Base-by-base conservation (phyloP, 2,329 filamentous ascomycete species). In the Pseudocercospora eumusae region DNA sequence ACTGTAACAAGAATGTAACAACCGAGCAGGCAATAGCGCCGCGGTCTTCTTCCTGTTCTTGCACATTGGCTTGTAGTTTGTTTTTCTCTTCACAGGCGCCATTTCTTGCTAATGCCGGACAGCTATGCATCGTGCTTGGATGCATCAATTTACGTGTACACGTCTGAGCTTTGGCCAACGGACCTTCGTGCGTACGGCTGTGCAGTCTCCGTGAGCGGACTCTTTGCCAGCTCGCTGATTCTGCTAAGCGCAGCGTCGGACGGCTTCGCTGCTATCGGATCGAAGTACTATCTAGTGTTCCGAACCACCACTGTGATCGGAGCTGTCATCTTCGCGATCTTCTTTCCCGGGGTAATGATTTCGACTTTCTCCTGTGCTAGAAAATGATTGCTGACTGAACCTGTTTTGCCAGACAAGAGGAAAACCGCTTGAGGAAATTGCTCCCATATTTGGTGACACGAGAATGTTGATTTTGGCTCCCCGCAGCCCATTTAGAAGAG, bases 141-240 rank as follows among this genome's bases (percentile, higher is more conserved):
- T 42, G 71, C 70, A 47, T 68, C 69, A 0, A 57, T 66, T 6
- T 75, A 75, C 45, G 71, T 74, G 15, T 76, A 76, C 50, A 68
- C 67, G 10, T 71, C 68, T 15, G 74, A 76, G 58, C 75, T 76
- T 27, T 76, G 71, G 69, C 74, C 74, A 6, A 76, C 74, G 2
- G 45, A 21, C 15, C 21, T 28, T 4, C 50, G 50, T 20, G 23
- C 25, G 0, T 33, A 31, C 33, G 50, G 50, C 50, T 27, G 23
- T 10, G 50, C 50, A 6, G 27, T 53, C 25, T 33, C 50, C n/a
- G 50, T 53, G 15, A 27, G 21, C 10, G 50, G 50, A 53, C 50
- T 53, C 15, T 53, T 53, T 13, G 50, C 33, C 3, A 27, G 21
- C 25, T 27, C 50, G 2, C 21, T 53, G 5, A 53, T 53, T 15